Evolutionary conservation across 192 early-diverging fungal species (phyloP).

Genomic region (Entophlyctis luteolus): DNA sequence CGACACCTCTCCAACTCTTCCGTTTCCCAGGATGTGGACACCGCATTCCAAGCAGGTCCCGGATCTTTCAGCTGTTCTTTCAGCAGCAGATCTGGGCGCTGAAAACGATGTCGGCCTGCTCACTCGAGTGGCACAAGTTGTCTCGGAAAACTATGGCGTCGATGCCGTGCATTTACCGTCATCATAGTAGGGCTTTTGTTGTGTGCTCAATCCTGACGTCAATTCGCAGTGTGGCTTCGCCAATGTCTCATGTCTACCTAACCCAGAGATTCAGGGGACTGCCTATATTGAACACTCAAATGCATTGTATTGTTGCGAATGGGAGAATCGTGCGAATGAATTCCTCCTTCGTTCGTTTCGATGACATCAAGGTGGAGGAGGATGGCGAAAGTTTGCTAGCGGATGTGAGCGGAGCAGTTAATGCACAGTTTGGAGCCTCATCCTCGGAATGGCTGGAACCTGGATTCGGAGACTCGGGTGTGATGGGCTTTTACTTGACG

Average conservation of each 20-base stretch:
- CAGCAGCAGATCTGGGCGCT: neutral
- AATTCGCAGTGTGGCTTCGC: neutral
- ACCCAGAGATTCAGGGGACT: neutral
- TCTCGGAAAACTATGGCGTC: neutral
- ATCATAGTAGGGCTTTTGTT: neutral
- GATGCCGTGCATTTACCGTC: neutral
- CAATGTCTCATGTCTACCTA: conserved; percentile 8
- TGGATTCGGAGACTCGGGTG: neutral
- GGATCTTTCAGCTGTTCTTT: too few species aligned
- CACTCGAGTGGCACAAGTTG: neutral
- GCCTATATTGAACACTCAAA: conserved; percentile 9
- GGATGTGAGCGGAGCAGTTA: neutral
- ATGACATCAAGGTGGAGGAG: neutral
- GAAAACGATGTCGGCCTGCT: neutral
- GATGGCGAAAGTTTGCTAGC: neutral
- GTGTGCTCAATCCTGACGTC: too few species aligned
- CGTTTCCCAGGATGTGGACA: too few species aligned
- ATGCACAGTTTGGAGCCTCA: neutral
- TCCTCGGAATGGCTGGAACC: neutral
- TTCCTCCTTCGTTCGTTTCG: neutral
- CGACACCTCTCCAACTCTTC: too few species aligned
- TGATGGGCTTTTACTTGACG: conserved; percentile 4
- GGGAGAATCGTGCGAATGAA: neutral
- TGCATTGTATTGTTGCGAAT: neutral
- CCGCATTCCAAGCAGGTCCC: too few species aligned